phyloP scores from a whole-genome alignment of 306 rosid species.

The Corylus heterophylla region DNA sequence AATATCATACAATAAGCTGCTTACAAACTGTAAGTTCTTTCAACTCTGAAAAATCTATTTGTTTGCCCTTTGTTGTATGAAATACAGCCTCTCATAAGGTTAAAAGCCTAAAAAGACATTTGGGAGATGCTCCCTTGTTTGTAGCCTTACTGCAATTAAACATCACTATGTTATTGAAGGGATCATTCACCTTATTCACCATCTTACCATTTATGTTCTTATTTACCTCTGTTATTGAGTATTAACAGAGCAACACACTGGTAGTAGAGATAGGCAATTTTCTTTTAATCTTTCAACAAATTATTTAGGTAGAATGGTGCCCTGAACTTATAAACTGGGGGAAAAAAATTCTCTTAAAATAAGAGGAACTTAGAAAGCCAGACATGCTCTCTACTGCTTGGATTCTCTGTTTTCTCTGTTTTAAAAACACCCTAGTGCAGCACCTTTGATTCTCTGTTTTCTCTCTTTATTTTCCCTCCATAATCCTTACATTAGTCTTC shows the following conservation, averaged over 20 bases:
- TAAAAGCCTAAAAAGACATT: slow-evolving; percentile 26
- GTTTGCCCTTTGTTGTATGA: slow-evolving; percentile 38
- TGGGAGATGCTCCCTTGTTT: slow-evolving; percentile 32
- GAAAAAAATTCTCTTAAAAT: not conserved
- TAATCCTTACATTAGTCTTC: too few relatives aligned
- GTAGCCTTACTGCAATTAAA: slow-evolving; percentile 22
- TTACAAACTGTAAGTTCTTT: slow-evolving; percentile 30
- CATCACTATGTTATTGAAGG: not conserved
- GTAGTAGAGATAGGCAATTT: not conserved
- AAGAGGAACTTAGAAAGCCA: not conserved
- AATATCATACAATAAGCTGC: slow-evolving; percentile 54
- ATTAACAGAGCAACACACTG: not conserved
- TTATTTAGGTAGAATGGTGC: not conserved
- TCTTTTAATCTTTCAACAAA: not conserved
- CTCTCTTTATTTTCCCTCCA: too few relatives aligned
- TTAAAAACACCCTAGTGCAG: too few relatives aligned
- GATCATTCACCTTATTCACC: not conserved
- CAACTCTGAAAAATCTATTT: slow-evolving; percentile 24
- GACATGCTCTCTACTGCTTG: not conserved
- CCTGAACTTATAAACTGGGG: not conserved
- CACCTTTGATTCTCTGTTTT: too few relatives aligned
- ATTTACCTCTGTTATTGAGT: not conserved
- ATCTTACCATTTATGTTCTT: not conserved
- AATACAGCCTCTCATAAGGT: slow-evolving; percentile 35
- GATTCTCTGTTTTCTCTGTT: too few relatives aligned